Evolutionary conservation across 352 stramenopile species (phyloP).

Genomic region (Vaucheria bursata): DNA sequence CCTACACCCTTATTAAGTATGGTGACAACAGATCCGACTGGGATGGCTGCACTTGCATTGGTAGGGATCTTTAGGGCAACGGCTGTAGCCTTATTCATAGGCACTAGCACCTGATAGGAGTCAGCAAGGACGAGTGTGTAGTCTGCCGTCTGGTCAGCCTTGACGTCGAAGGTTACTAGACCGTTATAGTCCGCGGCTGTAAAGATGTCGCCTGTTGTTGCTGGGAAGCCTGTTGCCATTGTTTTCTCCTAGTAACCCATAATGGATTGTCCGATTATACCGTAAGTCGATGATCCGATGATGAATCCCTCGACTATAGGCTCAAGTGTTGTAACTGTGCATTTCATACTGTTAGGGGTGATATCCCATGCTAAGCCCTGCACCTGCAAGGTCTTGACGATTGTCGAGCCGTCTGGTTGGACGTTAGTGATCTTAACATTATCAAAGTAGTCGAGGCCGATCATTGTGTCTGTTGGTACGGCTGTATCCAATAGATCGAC

Average conservation of each 20-base stretch:
- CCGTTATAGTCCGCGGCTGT: not conserved
- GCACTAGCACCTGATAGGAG: not conserved
- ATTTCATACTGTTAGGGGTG: not conserved
- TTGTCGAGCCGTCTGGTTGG: not conserved
- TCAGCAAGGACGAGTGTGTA: not conserved
- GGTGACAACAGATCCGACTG: not conserved
- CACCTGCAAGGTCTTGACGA: not conserved
- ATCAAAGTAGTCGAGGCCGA: not conserved
- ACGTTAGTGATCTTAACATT: not conserved
- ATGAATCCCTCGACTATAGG: not conserved
- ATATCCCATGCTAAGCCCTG: not conserved
- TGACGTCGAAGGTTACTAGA: not conserved
- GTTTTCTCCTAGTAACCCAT: not conserved
- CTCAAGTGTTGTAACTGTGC: not conserved
- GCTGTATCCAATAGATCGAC: not conserved
- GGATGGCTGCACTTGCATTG: not conserved
- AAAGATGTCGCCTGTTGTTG: not conserved
- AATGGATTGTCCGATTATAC: not conserved
- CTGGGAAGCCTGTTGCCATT: not conserved
- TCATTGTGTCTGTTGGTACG: not conserved
- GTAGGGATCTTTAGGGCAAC: not conserved
- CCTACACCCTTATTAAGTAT: not conserved
- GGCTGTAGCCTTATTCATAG: not conserved
- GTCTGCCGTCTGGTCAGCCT: not conserved
- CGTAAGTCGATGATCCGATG: not conserved